phyloP scores from a whole-genome alignment of 1,284 basidiomycete genomes.

The Volvariella volvacea region DNA sequence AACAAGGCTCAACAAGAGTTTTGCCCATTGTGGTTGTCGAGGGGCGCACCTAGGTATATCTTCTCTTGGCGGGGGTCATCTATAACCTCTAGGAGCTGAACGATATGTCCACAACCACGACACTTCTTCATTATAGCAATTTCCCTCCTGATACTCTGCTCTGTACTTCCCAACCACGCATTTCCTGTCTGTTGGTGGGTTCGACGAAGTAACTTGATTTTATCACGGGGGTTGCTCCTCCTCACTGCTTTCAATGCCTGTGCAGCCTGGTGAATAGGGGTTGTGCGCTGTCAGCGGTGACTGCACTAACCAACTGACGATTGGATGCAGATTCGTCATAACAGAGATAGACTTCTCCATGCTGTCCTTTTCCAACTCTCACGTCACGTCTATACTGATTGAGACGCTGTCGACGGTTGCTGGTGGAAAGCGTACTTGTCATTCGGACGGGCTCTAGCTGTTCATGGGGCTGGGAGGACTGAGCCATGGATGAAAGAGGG shows the following conservation, averaged over 20 bases:
- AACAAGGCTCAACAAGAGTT: not conserved
- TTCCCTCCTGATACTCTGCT: slow-evolving; percentile 56
- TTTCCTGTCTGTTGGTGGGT: slow-evolving; percentile 21
- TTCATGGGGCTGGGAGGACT: slow-evolving; percentile 13
- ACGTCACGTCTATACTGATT: slow-evolving; percentile 26
- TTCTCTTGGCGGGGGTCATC: slow-evolving; percentile 78
- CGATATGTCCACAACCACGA: slow-evolving; percentile 68
- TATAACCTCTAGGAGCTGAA: slow-evolving; percentile 80
- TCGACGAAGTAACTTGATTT: slow-evolving; percentile 28
- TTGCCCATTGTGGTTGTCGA: not conserved
- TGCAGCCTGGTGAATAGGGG: not conserved
- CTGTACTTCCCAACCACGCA: slow-evolving; percentile 20
- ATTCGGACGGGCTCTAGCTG: slow-evolving; percentile 16
- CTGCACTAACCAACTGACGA: slow-evolving; percentile 22
- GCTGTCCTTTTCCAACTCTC: slow-evolving; percentile 27
- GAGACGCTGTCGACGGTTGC: slow-evolving; percentile 17
- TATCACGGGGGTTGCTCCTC: slow-evolving; percentile 27
- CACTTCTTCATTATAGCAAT: slow-evolving; percentile 88
- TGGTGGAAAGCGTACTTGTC: slow-evolving; percentile 15
- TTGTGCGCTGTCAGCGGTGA: not conserved
- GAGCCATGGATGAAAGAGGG: slow-evolving; percentile 1
- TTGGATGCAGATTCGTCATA: slow-evolving; percentile 13
- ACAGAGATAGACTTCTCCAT: slow-evolving; percentile 30
- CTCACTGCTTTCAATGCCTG: slow-evolving; percentile 32
- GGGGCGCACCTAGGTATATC: slow-evolving; percentile 72